Percentiles rank a stretch among this genome's conserved stretches.
Conservation (phyloP, 495 filamentous ascomycete species). For the Tuber indicum region DNA sequence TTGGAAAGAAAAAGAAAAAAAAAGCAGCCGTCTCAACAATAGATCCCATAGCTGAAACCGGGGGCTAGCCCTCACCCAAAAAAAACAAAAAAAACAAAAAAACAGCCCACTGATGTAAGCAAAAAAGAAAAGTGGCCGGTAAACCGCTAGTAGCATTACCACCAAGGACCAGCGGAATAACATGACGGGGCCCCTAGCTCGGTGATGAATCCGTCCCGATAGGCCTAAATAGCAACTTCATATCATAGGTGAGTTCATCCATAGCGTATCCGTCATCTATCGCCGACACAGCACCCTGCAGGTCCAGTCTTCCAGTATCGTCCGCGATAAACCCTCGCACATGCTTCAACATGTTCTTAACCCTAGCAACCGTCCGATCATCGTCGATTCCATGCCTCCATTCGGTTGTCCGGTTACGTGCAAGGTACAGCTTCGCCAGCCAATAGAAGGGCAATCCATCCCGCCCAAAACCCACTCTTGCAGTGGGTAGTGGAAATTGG, state of each 20-base stretch:
- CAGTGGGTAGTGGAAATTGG: slow-evolving; percentile 53
- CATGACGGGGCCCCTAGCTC: not conserved
- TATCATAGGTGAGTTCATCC: slow-evolving; percentile 57
- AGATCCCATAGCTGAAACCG: not conserved
- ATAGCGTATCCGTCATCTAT: slow-evolving; percentile 57
- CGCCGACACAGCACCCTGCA: slow-evolving; percentile 33
- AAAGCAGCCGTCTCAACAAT: not conserved
- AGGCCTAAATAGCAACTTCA: slow-evolving; percentile 59
- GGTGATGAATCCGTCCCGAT: slow-evolving; percentile 35
- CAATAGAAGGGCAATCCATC: slow-evolving; percentile 63
- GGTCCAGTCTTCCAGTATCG: slow-evolving; percentile 19
- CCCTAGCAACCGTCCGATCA: slow-evolving; percentile 52
- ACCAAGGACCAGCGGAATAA: not conserved
- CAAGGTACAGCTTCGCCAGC: slow-evolving; percentile 49
- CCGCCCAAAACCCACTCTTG: slow-evolving; percentile 55
- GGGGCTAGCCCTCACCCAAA: not conserved
- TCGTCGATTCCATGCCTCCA: slow-evolving; percentile 37
- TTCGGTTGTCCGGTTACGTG: slow-evolving; percentile 27
- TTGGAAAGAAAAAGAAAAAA: not conserved
- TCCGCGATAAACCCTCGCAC: slow-evolving; percentile 47
- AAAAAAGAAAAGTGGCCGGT: not conserved
- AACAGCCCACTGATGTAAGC: not conserved
- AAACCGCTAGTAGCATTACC: not conserved
- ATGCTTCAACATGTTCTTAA: slow-evolving; percentile 54
- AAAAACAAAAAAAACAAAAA: not conserved